Conservation (phyloP, 2,329 filamentous ascomycete species). For the Emmonsia crescens region DNA sequence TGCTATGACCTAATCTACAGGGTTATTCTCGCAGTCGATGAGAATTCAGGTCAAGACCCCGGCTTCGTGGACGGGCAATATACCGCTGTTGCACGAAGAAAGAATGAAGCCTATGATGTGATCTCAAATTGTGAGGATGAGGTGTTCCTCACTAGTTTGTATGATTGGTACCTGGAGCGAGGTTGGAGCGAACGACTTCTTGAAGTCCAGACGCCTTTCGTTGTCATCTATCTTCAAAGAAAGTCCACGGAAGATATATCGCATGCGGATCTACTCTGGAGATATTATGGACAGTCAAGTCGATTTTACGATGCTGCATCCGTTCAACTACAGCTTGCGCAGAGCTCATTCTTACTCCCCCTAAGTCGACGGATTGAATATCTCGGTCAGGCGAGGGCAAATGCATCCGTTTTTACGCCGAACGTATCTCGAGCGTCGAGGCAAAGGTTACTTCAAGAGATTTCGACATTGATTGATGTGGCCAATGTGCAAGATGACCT, state of each 20-base stretch:
- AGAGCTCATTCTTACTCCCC: conserved; percentile 67
- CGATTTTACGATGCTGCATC: conserved; percentile 78
- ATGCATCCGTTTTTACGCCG: conserved; percentile 71
- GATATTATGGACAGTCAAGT: conserved; percentile 76
- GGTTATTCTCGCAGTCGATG: conserved; percentile 69
- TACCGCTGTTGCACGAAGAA: conserved; percentile 65
- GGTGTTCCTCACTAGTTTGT: conserved; percentile 91
- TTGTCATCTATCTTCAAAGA: conserved; percentile 73
- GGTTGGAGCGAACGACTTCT: conserved; percentile 79
- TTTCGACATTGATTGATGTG: conserved; percentile 78
- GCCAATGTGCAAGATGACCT: conserved; percentile 93
- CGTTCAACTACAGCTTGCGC: conserved; percentile 73
- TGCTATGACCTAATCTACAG: conserved; percentile 83
- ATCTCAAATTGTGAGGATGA: conserved; percentile 83
- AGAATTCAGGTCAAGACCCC: conserved; percentile 55
- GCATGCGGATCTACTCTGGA: conserved; percentile 85
- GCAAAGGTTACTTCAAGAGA: conserved; percentile 73
- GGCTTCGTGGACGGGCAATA: conserved; percentile 67
- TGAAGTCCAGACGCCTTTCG: conserved; percentile 71
- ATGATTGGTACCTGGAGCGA: conserved; percentile 89
- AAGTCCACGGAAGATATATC: conserved; percentile 60
- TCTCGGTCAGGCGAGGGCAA: conserved; percentile 80
- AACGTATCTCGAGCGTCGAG: conserved; percentile 69
- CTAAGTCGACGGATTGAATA: conserved; percentile 81
- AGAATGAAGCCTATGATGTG: conserved; percentile 78